phyloP scores from a whole-genome alignment of 208 protist species.

The Naegleria fowleri region DNA sequence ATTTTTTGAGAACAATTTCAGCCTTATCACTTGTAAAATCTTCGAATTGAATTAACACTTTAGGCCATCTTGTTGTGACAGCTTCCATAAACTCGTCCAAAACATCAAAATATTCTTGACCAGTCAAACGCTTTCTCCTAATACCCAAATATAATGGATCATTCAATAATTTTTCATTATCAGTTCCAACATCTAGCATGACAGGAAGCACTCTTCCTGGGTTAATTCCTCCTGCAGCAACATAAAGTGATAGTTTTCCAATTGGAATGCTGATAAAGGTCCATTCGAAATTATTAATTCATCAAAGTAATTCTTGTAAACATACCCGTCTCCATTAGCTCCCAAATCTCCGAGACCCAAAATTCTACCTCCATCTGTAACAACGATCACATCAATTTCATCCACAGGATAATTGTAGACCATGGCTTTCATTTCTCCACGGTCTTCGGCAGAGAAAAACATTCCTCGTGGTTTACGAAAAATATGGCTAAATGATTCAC shows the following conservation, averaged over 20 bases:
- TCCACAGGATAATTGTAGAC: slow-evolving; percentile 64
- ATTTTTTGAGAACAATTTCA: slow-evolving; percentile 81
- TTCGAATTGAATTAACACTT: slow-evolving; percentile 80
- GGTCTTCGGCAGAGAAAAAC: slow-evolving; percentile 69
- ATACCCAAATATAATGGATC: slow-evolving; percentile 74
- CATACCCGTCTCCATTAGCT: background rate
- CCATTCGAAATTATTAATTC: slow-evolving; percentile 35
- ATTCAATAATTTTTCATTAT: slow-evolving; percentile 67
- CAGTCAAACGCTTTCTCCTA: slow-evolving; percentile 56
- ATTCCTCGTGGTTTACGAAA: slow-evolving; percentile 72
- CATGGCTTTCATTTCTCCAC: slow-evolving; percentile 67
- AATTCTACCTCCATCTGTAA: slow-evolving; percentile 89
- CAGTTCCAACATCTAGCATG: slow-evolving; percentile 79
- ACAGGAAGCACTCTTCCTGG: slow-evolving; percentile 72
- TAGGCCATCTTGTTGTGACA: slow-evolving; percentile 66
- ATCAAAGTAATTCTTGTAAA: too few relatives aligned
- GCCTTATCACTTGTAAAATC: slow-evolving; percentile 88
- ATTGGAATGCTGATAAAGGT: slow-evolving; percentile 85
- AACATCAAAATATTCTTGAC: slow-evolving; percentile 70
- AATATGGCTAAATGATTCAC: slow-evolving; percentile 72
- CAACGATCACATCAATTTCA: slow-evolving; percentile 83
- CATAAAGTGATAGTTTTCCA: slow-evolving; percentile 83
- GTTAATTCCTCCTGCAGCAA: slow-evolving; percentile 72
- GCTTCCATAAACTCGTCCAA: slow-evolving; percentile 84
- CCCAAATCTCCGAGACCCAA: slow-evolving; percentile 81